Percentiles rank a stretch among this genome's conserved stretches.
These are phyloP conservation scores for Sclerotinia glacialis DNA, from an alignment of 2,329 filamentous ascomycete species.

Conservation along the genomic window DNA sequence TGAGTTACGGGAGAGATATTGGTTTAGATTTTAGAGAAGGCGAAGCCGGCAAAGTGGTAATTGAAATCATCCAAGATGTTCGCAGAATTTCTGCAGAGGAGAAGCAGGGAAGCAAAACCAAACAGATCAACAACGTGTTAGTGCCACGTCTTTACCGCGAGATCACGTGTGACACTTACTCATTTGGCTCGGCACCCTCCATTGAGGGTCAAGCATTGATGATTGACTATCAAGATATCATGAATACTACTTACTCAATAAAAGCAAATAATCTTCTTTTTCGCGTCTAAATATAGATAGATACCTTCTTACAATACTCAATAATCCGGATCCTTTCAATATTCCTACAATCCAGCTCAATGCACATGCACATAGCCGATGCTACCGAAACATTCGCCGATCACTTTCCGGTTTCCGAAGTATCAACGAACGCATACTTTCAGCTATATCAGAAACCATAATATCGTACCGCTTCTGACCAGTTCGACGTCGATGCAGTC, in stretches of 20 bases:
- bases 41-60: too few species aligned
- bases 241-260: neutral
- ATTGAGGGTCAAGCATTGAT: neutral
- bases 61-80: too few species aligned
- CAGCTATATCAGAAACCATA: neutral
- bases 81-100: too few species aligned
- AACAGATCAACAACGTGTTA: neutral
- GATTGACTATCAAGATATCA: neutral
- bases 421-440: neutral
- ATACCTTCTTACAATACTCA: neutral
- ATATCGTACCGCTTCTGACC: neutral
- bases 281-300: constrained; percentile 7
- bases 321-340: constrained; percentile 17
- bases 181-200: neutral
- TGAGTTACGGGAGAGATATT: too few species aligned
- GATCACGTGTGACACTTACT: neutral
- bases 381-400: neutral
- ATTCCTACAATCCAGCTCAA: constrained; percentile 1
- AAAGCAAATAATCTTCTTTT: neutral
- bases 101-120: too few species aligned
- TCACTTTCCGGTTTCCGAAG: neutral
- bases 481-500: neutral
- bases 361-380: neutral
- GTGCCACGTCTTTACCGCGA: neutral
- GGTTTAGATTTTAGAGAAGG: too few species aligned